Base-by-base conservation (phyloP, 2,329 filamentous ascomycete genomes). In the Phialocephala sp. region DNA sequence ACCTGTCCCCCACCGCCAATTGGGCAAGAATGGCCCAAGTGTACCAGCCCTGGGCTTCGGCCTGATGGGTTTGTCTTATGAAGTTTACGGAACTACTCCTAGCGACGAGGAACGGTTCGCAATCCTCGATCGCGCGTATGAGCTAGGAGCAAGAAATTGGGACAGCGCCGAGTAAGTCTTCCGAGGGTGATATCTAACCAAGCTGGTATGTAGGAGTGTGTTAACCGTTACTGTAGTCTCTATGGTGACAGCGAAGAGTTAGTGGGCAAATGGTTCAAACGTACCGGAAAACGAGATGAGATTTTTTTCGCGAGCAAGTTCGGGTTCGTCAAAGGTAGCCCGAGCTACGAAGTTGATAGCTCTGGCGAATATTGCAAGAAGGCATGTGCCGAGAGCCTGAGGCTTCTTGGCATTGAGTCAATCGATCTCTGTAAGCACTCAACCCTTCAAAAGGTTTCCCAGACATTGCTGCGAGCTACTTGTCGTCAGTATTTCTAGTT, bases 231-330 rank as follows among this genome's bases (percentile, higher is more conserved):
- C 2, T 14, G 4, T 14, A 70, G 64, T 65, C 61, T 70, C n/a
- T 68, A 67, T 54, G 61, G 60, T 32, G 79, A 83, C 59, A 80
- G 73, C 60, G 83, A 85, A 70, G 78, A 79, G 4, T 69, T 84
- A 0, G 54, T 85, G 2, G 80, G 80, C 0, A 79, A 79, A 69
- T 85, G 83, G 82, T 81, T 85, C 68, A 58, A 76, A 77, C 4
- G 79, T 78, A 63, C 72, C 72, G 79, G 65, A 73, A 78, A 81
- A 60, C 77, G 81, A 0, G 68, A 81, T 41, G 72, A 84, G 52
- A 81, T 86, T 68, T 84, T 86, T 70, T 75, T 86, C 1, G 81
- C 82, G 0, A 83, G 81, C 32, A 86, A 86, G 66, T 85, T 84
- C 45, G 70, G 66, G 5, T 66, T 63, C 37, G 39, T 69, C 12